A percentile compares a stretch with the other conserved stretches of the same genome.
Evolutionary conservation across 495 filamentous ascomycete species (phyloP).

Genomic region (Aspergillus olivimuriae): DNA sequence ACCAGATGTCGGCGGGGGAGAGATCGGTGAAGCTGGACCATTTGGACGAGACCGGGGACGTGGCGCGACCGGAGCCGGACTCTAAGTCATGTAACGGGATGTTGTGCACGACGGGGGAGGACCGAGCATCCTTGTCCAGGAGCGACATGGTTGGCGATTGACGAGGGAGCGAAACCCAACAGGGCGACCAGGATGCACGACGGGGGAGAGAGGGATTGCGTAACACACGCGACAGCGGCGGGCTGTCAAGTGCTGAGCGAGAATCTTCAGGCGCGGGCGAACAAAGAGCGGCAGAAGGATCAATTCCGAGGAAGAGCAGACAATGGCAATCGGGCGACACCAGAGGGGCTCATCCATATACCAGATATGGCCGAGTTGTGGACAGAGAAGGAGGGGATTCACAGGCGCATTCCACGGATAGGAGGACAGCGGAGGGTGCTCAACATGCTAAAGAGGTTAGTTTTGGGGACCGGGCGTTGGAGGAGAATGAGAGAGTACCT

Average conservation of each 20-base stretch:
- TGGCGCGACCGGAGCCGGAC: constrained; percentile 9
- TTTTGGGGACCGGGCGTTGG: neutral
- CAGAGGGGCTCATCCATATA: neutral
- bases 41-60: constrained; percentile 1
- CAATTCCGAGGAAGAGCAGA: neutral
- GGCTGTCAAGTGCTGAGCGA: constrained; percentile 1
- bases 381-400: neutral
- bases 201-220: constrained; percentile 6
- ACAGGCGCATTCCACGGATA: too few species aligned
- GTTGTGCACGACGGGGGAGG: constrained; percentile 21
- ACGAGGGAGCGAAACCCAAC: neutral
- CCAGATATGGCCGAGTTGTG: neutral
- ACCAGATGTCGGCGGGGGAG: constrained; percentile 23
- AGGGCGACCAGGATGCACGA: neutral
- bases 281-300: neutral
- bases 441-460: neutral
- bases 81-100: constrained; percentile 31
- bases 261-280: neutral
- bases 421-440: neutral
- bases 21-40: constrained; percentile 11
- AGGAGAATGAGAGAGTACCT: neutral
- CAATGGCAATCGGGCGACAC: neutral
- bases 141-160: constrained; percentile 9
- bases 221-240: constrained; percentile 2
- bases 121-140: constrained; percentile 7